These are phyloP conservation scores for Phycomyces nitens DNA, from an alignment of 192 early-diverging fungal species.

Conservation along the genomic window DNA sequence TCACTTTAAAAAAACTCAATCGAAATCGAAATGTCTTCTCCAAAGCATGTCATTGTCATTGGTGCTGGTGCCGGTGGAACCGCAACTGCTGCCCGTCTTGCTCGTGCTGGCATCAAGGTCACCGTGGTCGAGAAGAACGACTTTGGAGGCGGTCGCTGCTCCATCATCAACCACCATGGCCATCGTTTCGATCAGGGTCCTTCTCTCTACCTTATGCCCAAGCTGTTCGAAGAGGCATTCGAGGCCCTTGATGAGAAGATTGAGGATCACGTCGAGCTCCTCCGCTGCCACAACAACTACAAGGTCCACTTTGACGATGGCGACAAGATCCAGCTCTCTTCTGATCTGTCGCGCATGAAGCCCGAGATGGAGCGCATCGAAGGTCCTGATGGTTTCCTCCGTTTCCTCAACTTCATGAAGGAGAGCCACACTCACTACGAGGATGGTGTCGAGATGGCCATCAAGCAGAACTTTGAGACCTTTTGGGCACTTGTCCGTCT, in stretches of 20 bases:
- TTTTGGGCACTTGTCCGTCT: conserved; percentile 40
- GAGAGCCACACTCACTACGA: conserved; percentile 55
- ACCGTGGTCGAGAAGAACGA: conserved; percentile 50
- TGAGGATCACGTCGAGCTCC: conserved; percentile 42
- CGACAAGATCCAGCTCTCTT: conserved; percentile 41
- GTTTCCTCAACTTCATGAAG: conserved; percentile 39
- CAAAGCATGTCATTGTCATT: conserved; percentile 45
- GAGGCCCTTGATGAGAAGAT: conserved; percentile 45
- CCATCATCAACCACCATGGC: conserved; percentile 46
- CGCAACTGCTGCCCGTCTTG: conserved; percentile 49
- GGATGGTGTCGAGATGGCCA: conserved; percentile 36
- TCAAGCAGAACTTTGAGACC: conserved; percentile 44
- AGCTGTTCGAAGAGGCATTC: conserved; percentile 46
- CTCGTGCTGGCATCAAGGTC: conserved; percentile 40
- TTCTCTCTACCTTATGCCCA: conserved; percentile 55
- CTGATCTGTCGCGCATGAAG: conserved; percentile 49
- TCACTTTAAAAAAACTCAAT: too few relatives aligned
- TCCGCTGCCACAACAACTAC: conserved; percentile 50
- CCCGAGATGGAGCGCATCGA: conserved; percentile 48
- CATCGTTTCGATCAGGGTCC: conserved; percentile 60
- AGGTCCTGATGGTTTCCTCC: conserved; percentile 31
- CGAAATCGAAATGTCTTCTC: conserved; percentile 23
- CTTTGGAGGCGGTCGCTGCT: conserved; percentile 50
- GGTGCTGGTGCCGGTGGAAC: conserved; percentile 54
- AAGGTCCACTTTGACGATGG: conserved; percentile 51